Evolutionary conservation across 257 asterid genomes (phyloP), one percentile per base, ranked within the genome.

Genomic region (Hygrophila difformis): DNA sequence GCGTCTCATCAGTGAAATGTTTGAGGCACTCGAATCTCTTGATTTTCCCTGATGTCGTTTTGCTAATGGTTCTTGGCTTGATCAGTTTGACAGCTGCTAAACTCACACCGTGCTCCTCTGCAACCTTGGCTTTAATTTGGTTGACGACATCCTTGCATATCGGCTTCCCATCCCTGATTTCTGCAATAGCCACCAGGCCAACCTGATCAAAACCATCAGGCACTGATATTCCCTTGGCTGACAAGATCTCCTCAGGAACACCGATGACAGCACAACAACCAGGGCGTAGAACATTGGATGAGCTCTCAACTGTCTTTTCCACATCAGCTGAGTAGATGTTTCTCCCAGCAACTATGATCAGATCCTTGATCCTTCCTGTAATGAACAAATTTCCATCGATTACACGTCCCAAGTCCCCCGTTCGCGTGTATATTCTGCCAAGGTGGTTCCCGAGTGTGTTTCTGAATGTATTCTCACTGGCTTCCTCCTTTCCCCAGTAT

Each of bases 311-410:
- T 1, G 95, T 84, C 71, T 84, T 84, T 40, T 84, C 95, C 9
- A 80, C 79, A 64, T 84, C 95, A 44, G 86, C 84, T 2, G 86
- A 72, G 53, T 84, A 84, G 8, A 84, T 80, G 39, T 84, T 84
- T 60, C 83, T 75, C 58, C 95, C 95, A 26, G 84, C 86, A 36
- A 84, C 86, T n/a, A 84, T 80, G 39, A 84, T 76, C 12, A 84
- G 93, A 62, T 84, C 95, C 70, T 84, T 84, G 59, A 84, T 84
- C 64, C 95, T 75, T 52, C 95, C 95, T 3, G 95, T 84, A 37
- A 84, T 81, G 63, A 77, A 77, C 59, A 84, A 21, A 41, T 74
- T 65, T 31, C 81, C 84, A 31, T 71, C 72, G 35, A 80, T 73
- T 8, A 72, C 58, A 24, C 93, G 59, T 37, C 95, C 95, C 29